Evolutionary conservation across 306 rosid genomes (phyloP), one percentile per base, ranked within the genome.

Genomic region (Carpinus viminea): DNA sequence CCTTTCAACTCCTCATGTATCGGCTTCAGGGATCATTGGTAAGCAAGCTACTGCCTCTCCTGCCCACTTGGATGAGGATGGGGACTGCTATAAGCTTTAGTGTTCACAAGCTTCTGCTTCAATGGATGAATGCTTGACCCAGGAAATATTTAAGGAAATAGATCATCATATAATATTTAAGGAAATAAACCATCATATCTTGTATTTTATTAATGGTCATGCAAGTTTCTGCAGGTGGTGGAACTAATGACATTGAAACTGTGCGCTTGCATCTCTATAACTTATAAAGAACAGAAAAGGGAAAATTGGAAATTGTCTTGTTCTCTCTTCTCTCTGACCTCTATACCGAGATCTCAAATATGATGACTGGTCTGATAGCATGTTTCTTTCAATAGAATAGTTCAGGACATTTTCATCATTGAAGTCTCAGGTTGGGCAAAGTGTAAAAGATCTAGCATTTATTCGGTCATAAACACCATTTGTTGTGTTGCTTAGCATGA

Each of bases 21-120:
- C 96, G 11, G 90, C 90, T 47, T 88, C 97, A 0, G 97, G 92
- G 86, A 90, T 84, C 72, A 84, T 90, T 54, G 98, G 99, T 92
- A 86, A 76, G 82, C 77, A 86, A 74, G 82, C 79, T 78, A 77
- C 64, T 57, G 50, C 70, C 59, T 71, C 66, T 26, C 48, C 41
- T 76, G 13, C 74, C 38, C 17, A 18, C 71, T 41, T 36, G 45
- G 66, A 38, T 57, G 70, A 68, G 21, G 12, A 51, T 9, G 24
- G 12, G 54, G 64, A 57, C n/a, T 12, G 50, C 72, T 52, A 17
- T 34, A 28, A 51, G 24, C 59, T 59, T 60, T 74, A 34, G 71
- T 26, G 65, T 59, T 20, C 31, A 24, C 65, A 24, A 11, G 65
- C 31, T 68, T 4, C 51, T 17, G 48, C 28, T 18, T 68, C 72